A percentile compares a stretch with the other conserved stretches of the same genome.
phyloP scores from a whole-genome alignment of 2,329 filamentous ascomycete genomes.

The Paraphaeosphaeria sporulosa region DNA sequence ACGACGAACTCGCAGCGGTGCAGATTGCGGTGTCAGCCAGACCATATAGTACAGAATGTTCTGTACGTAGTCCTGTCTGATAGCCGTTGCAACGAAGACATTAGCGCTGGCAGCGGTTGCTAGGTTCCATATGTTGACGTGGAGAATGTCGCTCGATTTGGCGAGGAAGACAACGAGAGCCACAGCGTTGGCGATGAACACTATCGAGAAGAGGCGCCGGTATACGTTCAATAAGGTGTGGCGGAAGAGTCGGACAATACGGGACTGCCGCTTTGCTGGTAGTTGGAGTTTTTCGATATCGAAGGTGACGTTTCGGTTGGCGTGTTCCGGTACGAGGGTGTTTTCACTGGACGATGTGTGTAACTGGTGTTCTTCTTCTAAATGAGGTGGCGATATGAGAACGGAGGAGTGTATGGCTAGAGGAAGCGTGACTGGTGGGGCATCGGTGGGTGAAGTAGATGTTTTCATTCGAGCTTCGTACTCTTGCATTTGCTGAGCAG shows the following conservation, averaged over 20 bases:
- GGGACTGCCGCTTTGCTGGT: constrained; percentile 5
- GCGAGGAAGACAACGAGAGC: neutral
- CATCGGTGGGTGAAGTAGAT: neutral
- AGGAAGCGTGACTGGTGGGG: neutral
- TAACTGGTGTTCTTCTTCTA: too few species aligned
- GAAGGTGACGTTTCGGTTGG: neutral
- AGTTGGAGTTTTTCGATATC: neutral
- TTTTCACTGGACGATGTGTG: neutral
- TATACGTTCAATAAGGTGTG: constrained; percentile 7
- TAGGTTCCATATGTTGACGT: constrained; percentile 14
- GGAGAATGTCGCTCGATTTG: neutral
- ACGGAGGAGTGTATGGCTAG: neutral
- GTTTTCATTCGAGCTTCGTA: constrained; percentile 5
- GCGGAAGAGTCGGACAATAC: constrained; percentile 1
- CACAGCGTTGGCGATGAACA: neutral
- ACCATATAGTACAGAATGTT: constrained; percentile 22
- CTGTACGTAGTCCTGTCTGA: constrained; percentile 26
- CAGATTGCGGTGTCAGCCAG: constrained; percentile 20
- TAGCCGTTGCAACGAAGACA: constrained; percentile 18
- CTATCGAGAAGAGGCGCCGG: neutral
- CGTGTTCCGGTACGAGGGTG: neutral
- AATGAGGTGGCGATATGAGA: neutral
- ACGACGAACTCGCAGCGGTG: constrained; percentile 19
- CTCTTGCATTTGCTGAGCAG: constrained; percentile 1
- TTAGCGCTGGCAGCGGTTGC: constrained; percentile 37